Evolutionary conservation across 1,284 basidiomycete genomes (phyloP), one percentile per base, ranked within the genome.

Genomic region (Stereum hirsutum): DNA sequence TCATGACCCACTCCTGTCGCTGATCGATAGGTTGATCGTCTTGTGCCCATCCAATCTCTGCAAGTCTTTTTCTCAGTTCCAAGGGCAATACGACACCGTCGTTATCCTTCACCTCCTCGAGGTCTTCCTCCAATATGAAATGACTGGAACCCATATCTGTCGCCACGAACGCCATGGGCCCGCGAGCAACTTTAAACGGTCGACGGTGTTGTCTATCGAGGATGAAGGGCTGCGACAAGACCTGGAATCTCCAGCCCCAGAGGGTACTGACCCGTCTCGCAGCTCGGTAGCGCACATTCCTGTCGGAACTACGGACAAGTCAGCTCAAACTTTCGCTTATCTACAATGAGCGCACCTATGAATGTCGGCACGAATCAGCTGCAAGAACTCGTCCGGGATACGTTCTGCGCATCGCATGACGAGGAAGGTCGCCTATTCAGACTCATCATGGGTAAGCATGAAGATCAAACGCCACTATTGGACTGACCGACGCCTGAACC

Each of bases 341-440:
- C 28, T 25, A 28, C 27, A 31, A 33, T 42, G 17, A 37, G 56
- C 63, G 34, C 49, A 81, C 81, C 72, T 77, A 30, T 62, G 65
- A 19, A 83, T 51, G 47, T 82, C 78, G 35, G 67, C 58, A 49
- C 75, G 69, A n/a, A 84, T 70, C 17, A 68, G 48, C 1, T 63
- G 59, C 8, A 70, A 46, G 31, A 80, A 62, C 15, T 74, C 68
- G 21, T 61, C 46, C 0, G 74, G 64, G 0, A 60, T 63, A 57
- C 74, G 83, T 57, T 87, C 83, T 0, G 79, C 80, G 50, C 74
- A 76, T 59, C 81, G 79, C 80, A 85, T 85, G 27, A 78, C 50
- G 23, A 86, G 59, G 53, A 81, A 85, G 46, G 73, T 78, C 7
- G 75, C 68, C 82, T 86, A 46, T 24, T 17, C 30, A 34, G 1